Base-by-base conservation (phyloP, 1,284 basidiomycete species). In the Psilocybe mexicana region DNA sequence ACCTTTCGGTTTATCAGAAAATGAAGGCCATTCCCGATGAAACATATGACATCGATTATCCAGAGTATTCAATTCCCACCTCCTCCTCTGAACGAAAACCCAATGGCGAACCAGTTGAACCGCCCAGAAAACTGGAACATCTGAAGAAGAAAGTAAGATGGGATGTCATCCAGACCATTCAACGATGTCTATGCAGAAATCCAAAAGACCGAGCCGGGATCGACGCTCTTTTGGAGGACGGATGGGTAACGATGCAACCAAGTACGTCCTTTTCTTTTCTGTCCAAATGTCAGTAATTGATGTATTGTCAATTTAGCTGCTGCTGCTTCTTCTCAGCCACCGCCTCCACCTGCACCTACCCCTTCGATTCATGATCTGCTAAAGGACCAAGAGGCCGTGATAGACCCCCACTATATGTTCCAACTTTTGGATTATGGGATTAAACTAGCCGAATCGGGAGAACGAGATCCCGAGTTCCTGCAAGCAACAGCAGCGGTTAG, bases 1-100 rank as follows among this genome's bases (percentile, higher is more conserved):
- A 90, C 63, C 82, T 96, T 24, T 82, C 84, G 0, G 83, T 94
- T 38, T 88, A 88, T 56, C 90, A 92, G 65, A 96, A 95, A 76
- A 90, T 96, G 85, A 88, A 88, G 63, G 89, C 88, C 6, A 96
- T 96, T 61, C 90, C 92, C 3, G 90, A 94, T 72, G 75, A 79
- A 6, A 74, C 77, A 3, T 80, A 93, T 65, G 72, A 78, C 30
- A 95, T 96, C 62, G 84, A 88, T 8, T 96, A 87, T 69, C 89
- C 91, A 0, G 83, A 86, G 38, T 82, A 82, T 57, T 76, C 87
- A 0, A 73, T 79, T 11, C 89, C 88, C 1, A 75, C 79, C 6
- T 72, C 81, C 23, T 79, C 79, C 60, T 72, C 73, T 47, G 58
- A 74, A 35, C 65, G 69, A 26, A 65, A 63, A 43, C 63, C 72